A percentile compares a stretch with the other conserved stretches of the same genome.
These are phyloP conservation scores for Blastobotrys americana DNA, from an alignment of 805 yeast genomes.

Conservation along the genomic window DNA sequence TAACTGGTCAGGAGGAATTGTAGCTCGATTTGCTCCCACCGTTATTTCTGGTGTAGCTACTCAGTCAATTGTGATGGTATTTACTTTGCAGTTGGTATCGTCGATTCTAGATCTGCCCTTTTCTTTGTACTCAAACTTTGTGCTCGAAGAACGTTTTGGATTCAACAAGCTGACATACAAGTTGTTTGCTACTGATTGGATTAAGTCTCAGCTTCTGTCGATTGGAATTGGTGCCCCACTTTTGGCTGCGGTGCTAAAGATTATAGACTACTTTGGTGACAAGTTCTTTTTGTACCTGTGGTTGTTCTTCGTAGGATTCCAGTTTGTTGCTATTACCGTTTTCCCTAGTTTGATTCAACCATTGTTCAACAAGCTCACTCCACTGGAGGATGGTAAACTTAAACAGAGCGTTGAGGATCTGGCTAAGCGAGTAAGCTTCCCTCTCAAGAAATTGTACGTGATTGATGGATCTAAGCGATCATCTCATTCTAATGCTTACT, in stretches of 20 bases:
- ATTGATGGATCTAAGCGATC: constrained; percentile 97
- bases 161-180: constrained; percentile 77
- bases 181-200: constrained; percentile 64
- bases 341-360: constrained; percentile 88
- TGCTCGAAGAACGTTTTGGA: constrained; percentile 86
- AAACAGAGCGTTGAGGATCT: constrained; percentile 72
- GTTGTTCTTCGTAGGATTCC: constrained; percentile 61
- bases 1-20: constrained; percentile 39
- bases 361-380: constrained; percentile 81
- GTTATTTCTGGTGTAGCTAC: constrained; percentile 48
- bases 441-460: constrained; percentile 75
- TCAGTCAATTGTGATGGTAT: constrained; percentile 62
- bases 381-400: constrained; percentile 84
- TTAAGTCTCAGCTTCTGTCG: constrained; percentile 53
- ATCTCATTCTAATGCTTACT: constrained; percentile 94
- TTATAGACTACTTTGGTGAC: constrained; percentile 73
- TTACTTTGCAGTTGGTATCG: constrained; percentile 43
- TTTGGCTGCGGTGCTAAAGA: constrained; percentile 66
- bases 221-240: constrained; percentile 64
- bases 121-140: constrained; percentile 71
- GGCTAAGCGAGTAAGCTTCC: constrained; percentile 72
- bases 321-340: constrained; percentile 64
- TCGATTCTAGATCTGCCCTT: constrained; percentile 58
- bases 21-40: constrained; percentile 30
- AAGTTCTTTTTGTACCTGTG: constrained; percentile 76